phyloP scores from a whole-genome alignment of 2,329 filamentous ascomycete genomes.

The Fusarium newnesense region DNA sequence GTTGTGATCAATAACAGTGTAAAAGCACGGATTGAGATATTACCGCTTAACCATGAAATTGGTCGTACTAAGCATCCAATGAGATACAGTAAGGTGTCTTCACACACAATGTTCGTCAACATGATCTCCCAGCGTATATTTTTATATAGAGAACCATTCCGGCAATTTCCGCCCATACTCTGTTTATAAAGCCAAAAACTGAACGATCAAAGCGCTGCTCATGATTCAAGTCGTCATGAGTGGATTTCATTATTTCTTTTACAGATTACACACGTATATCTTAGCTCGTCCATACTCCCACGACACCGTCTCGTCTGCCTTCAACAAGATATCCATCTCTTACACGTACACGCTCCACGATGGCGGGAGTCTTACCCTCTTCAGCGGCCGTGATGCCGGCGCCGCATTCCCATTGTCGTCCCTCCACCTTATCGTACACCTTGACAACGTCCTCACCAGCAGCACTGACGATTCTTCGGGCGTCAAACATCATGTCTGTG shows the following conservation, averaged over 20 bases:
- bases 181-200: not conserved
- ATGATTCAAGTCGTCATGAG: constrained; percentile 26
- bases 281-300: constrained; percentile 89
- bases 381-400: constrained; percentile 78
- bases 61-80: not conserved
- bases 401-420: constrained; percentile 95
- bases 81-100: not conserved
- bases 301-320: constrained; percentile 84
- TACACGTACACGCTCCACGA: constrained; percentile 87
- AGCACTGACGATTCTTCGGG: constrained; percentile 86
- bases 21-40: not conserved
- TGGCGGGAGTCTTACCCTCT: constrained; percentile 70
- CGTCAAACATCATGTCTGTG: constrained; percentile 97
- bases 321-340: constrained; percentile 95
- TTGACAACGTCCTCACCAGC: constrained; percentile 95
- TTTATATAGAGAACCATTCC: not conserved
- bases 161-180: not conserved
- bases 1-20: not conserved
- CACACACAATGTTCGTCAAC: not conserved
- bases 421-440: constrained; percentile 97
- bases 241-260: constrained; percentile 39
- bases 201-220: not conserved
- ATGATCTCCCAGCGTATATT: not conserved
- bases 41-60: constrained; percentile 3
- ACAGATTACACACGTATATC: constrained; percentile 39